Conservation (phyloP, 2,329 filamentous ascomycete species). For the Myriosclerotinia duriaeana region DNA sequence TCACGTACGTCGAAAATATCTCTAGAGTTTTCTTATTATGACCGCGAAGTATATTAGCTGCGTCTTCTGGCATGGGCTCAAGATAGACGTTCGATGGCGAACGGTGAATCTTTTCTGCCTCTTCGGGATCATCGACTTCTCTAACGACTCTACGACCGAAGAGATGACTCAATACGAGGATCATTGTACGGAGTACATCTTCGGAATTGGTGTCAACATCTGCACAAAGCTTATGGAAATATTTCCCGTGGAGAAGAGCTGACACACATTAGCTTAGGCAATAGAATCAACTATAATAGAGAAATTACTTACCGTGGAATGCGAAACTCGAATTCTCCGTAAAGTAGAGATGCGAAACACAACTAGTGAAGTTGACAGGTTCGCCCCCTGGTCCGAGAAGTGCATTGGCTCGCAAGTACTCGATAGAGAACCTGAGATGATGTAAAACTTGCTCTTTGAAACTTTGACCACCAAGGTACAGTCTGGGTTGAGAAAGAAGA, state of each 20-base stretch:
- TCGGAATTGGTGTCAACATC: constrained; percentile 51
- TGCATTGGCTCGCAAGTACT: constrained; percentile 69
- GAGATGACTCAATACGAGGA: constrained; percentile 68
- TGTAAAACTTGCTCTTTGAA: constrained; percentile 70
- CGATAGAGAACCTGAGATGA: constrained; percentile 77
- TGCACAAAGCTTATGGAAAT: constrained; percentile 64
- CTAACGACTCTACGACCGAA: constrained; percentile 61
- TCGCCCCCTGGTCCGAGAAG: constrained; percentile 60
- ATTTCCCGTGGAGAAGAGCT: constrained; percentile 66
- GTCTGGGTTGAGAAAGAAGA: constrained; percentile 65
- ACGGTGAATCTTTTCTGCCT: constrained; percentile 50
- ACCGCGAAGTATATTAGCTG: constrained; percentile 53
- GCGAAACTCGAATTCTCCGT: constrained; percentile 74
- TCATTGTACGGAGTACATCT: constrained; percentile 57
- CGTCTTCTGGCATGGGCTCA: constrained; percentile 59
- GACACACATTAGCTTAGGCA: constrained; percentile 20
- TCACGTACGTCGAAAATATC: constrained; percentile 68
- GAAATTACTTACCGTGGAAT: constrained; percentile 56
- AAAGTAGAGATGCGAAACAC: constrained; percentile 72
- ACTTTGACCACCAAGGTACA: constrained; percentile 69
- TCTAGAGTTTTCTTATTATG: constrained; percentile 63
- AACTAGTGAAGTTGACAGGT: constrained; percentile 70
- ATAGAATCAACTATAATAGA: constrained; percentile 2
- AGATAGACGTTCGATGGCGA: constrained; percentile 66
- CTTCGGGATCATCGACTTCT: constrained; percentile 50